Base-by-base conservation (phyloP, 495 filamentous ascomycete genomes). In the Massariosphaeria phaeospora region DNA sequence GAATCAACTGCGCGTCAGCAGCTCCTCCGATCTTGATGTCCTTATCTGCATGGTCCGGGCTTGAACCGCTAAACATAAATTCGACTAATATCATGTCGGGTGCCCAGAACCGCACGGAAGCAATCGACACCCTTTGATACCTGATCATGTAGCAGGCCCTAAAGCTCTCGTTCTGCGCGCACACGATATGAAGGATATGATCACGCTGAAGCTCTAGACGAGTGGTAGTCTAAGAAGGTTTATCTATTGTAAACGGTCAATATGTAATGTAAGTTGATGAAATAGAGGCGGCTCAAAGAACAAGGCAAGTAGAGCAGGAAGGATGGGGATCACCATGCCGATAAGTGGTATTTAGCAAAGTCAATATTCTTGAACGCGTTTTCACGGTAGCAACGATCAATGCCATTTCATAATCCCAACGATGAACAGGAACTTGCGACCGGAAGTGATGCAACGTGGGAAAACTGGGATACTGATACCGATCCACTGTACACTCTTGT, bases 21-120 rank as follows among this genome's bases (percentile, higher is more conserved):
- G 47, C 48, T 3, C 55, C 55, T 3, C 51, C 46, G 23, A 57
- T 52, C 34, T 62, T 48, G 5, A 54, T 76, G 9, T 79, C 79
- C 48, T 76, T 76, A 31, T 71, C 72, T 44, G 78, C 75, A 57
- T 82, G 80, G 64, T 82, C n/a, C n/a, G n/a, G n/a, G n/a, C n/a
- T 82, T 33, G 72, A 69, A 20, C 79, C 78, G 46, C 77, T 78
- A 44, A 84, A 84, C 26, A 83, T 64, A 15, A 70, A 70, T 60
- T 83, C 82, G 15, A 87, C 72, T 35, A 83, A 69, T 72, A 87
- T 88, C 1, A 84, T 88, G 72, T 88, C 84, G 0, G 84, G 85
- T 27, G 89, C 78, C 51, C 83, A 82, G 71, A 85, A 86, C 72
- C 72, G 88, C 34, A 88, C 78, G 55, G 89, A 91, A n/a, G 73